phyloP scores from a whole-genome alignment of 192 early-diverging fungal species.

The Podila horticola region DNA sequence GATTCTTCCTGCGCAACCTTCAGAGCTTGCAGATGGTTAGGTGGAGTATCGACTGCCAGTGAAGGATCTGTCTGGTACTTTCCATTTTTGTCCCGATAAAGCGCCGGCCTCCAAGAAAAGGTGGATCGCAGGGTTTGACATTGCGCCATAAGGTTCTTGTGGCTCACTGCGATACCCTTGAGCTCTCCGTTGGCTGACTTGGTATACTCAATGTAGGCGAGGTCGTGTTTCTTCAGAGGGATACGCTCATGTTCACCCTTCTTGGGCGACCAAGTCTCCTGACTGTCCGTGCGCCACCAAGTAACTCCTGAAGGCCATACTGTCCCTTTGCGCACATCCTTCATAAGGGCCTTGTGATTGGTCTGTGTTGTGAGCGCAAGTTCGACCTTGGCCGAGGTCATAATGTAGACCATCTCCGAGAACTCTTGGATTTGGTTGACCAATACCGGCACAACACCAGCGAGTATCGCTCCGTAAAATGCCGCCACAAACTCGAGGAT shows the following conservation, averaged over 20 bases:
- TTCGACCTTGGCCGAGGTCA: slow-evolving; percentile 68
- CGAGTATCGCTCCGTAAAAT: slow-evolving; percentile 77
- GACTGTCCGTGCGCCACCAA: slow-evolving; percentile 83
- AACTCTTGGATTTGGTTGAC: slow-evolving; percentile 81
- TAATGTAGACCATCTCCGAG: slow-evolving; percentile 76
- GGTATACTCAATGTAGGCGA: slow-evolving; percentile 86
- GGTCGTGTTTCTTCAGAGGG: slow-evolving; percentile 55
- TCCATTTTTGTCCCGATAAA: slow-evolving; percentile 31
- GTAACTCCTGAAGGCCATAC: slow-evolving; percentile 70
- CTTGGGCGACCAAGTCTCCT: slow-evolving; percentile 67
- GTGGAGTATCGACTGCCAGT: slow-evolving; percentile 12
- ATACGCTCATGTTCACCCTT: slow-evolving; percentile 58
- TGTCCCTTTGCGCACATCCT: slow-evolving; percentile 67
- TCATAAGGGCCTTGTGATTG: slow-evolving; percentile 72
- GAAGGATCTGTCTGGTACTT: slow-evolving; percentile 28
- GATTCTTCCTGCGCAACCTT: slow-evolving; percentile 1
- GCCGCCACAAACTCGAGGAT: slow-evolving; percentile 81
- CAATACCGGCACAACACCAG: slow-evolving; percentile 81
- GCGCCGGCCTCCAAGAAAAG: slow-evolving; percentile 30
- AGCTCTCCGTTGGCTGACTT: slow-evolving; percentile 81
- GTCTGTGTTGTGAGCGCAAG: slow-evolving; percentile 80
- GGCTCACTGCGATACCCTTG: slow-evolving; percentile 80
- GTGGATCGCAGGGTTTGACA: slow-evolving; percentile 48
- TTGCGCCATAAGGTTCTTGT: slow-evolving; percentile 75
- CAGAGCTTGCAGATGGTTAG: slow-evolving; percentile 5